phyloP scores from a whole-genome alignment of 768 basidiomycete species.

The Phaeotremella fagi region DNA sequence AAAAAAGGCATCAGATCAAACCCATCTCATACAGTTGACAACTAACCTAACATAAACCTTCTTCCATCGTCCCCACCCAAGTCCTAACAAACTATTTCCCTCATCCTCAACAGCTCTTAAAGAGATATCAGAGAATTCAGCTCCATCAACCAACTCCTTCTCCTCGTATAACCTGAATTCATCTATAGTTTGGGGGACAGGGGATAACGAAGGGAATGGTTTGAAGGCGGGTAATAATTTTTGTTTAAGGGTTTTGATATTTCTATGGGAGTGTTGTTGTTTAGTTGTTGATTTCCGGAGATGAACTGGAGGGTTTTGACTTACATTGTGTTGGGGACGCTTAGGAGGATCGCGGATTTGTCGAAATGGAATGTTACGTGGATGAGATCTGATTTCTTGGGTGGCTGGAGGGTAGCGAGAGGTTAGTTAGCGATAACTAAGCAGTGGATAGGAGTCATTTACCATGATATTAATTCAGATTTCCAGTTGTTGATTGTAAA shows the following conservation, averaged over 20 bases:
- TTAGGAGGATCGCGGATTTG: slow-evolving; percentile 34
- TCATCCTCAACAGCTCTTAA: slow-evolving; percentile 15
- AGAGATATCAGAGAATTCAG: slow-evolving; percentile 10
- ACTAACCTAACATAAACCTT: slow-evolving; percentile 35
- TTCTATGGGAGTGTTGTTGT: slow-evolving; percentile 7
- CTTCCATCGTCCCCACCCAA: slow-evolving; percentile 37
- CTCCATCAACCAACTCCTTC: slow-evolving; percentile 13
- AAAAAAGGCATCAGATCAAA: not conserved
- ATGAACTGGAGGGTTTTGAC: not conserved
- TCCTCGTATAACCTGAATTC: slow-evolving; percentile 32
- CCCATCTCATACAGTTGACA: not conserved
- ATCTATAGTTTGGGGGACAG: slow-evolving; percentile 9
- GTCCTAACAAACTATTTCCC: not conserved
- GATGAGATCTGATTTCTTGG: slow-evolving; percentile 26
- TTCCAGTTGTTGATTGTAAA: not conserved
- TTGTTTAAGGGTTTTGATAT: slow-evolving; percentile 23
- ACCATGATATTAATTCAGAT: not conserved
- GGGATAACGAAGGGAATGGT: slow-evolving; percentile 18
- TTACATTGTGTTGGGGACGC: slow-evolving; percentile 32
- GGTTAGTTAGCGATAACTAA: too few relatives aligned
- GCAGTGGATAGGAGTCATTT: too few relatives aligned
- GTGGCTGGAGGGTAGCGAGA: too few relatives aligned
- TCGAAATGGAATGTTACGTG: slow-evolving; percentile 41
- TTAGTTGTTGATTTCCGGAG: not conserved
- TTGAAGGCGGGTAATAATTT: slow-evolving; percentile 28